Base-by-base conservation (phyloP, 495 filamentous ascomycete species). In the Aspergillus asperescens region DNA sequence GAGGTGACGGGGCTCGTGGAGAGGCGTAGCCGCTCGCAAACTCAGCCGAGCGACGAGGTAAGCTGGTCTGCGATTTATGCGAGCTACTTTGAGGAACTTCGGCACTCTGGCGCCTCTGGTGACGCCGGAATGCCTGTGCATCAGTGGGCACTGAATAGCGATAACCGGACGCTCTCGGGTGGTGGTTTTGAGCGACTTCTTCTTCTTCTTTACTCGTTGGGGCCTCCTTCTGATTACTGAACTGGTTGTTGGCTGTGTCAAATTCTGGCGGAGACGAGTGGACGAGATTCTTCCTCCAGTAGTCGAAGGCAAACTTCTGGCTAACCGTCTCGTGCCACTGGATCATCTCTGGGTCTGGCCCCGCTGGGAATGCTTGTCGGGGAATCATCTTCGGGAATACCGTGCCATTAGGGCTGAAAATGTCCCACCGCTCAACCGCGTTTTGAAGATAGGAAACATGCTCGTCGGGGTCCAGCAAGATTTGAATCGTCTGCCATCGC, bases 401-500 rank as follows among this genome's bases (percentile, higher is more conserved):
- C 0, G 84, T 83, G 2, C 83, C 87, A 35, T 82, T 79, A 0
- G 89, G 86, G 63, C 92, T 78, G 42, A 76, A 74, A 35, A 98
- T 79, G 44, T 80, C 79, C 77, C 89, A 95, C 34, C 86, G 73
- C 28, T 72, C 77, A 8, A 95, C 84, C 0, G 94, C 89, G 57
- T 81, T 84, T 59, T 91, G 90, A 7, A 98, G 63, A 57, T 89
- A 91, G 1, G 82, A 81, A 1, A 86, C 86, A 71, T 97, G 92
- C 60, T 92, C 88, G 55, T 89, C 84, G 2, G 94, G 93, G 47
- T 85, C 88, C 10, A 97, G 79, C 25, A 97, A 76, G 24, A 95
- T 71, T 69, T 97, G 90, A 13, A 98, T 90, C 2, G 88, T 87
- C 75, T 96, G 88, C 91, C 92, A 98, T 61, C 85, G 83, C 34